Conservation (phyloP, 768 basidiomycete species). For the Dictyophora rubrovolvata region DNA sequence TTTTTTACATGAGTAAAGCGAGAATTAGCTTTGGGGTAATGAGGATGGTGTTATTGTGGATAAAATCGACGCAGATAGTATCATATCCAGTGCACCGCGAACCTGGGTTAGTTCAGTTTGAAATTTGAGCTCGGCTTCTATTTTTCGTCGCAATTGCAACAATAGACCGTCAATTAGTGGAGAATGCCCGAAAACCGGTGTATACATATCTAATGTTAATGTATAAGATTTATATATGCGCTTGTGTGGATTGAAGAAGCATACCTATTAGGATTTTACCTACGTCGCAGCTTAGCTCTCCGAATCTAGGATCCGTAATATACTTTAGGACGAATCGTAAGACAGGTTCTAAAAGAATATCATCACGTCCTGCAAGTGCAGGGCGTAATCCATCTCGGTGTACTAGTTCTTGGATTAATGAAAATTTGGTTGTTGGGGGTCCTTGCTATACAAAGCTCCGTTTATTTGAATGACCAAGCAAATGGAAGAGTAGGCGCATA, state of each 20-base stretch:
- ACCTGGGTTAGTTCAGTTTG: constrained; percentile 77
- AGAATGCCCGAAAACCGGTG: constrained; percentile 85
- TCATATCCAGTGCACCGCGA: constrained; percentile 86
- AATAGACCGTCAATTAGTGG: constrained; percentile 85
- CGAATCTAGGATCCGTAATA: constrained; percentile 84
- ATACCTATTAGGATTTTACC: constrained; percentile 74
- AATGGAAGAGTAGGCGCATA: constrained; percentile 21
- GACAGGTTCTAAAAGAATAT: constrained; percentile 85
- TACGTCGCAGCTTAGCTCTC: constrained; percentile 78
- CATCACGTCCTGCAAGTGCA: constrained; percentile 85
- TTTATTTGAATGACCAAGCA: neutral
- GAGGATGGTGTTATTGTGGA: constrained; percentile 7
- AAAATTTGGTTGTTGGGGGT: constrained; percentile 77
- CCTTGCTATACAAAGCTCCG: constrained; percentile 45
- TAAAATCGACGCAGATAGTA: constrained; percentile 51
- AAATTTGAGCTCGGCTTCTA: constrained; percentile 78
- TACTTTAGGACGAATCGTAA: constrained; percentile 79
- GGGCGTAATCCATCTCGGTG: constrained; percentile 81
- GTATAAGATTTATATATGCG: constrained; percentile 8
- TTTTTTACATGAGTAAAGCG: neutral
- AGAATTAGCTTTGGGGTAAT: neutral
- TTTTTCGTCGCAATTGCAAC: constrained; percentile 68
- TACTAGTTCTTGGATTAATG: constrained; percentile 85
- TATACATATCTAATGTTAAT: constrained; percentile 69
- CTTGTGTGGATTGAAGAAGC: constrained; percentile 15